Percentiles rank a stretch among this genome's conserved stretches.
These are phyloP conservation scores for Solanum hybrid DNA, from an alignment of 305 asterid species.

Conservation along the genomic window DNA sequence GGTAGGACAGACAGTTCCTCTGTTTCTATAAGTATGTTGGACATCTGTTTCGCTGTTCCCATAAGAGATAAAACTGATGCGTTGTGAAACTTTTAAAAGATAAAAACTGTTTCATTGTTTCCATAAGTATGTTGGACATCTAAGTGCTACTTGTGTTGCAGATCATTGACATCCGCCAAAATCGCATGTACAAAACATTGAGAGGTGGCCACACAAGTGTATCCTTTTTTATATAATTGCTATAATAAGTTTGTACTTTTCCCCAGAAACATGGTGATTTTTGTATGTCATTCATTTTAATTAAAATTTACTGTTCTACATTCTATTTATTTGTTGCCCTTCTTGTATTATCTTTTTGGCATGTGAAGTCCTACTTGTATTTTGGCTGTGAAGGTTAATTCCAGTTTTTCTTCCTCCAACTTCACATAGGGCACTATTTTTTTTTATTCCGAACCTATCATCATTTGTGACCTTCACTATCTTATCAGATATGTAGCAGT, in stretches of 20 bases:
- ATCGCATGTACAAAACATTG: conserved; percentile 64
- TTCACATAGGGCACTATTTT: background rate
- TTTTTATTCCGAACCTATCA: background rate
- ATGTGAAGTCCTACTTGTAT: background rate
- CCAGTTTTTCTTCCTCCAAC: background rate
- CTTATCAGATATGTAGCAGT: conserved; percentile 72
- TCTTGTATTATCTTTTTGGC: background rate
- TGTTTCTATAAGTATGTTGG: background rate
- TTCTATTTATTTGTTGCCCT: background rate
- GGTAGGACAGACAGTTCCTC: conserved; percentile 34
- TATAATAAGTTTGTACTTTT: background rate
- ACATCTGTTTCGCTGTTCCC: background rate
- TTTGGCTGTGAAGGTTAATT: background rate
- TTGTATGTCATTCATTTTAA: background rate
- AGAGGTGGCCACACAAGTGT: conserved; percentile 89
- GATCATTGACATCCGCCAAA: conserved; percentile 74
- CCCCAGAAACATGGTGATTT: background rate
- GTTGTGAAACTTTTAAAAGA: background rate
- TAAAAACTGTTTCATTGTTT: background rate
- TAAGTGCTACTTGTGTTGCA: conserved; percentile 33
- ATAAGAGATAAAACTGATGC: background rate
- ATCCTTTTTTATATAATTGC: conserved; percentile 30
- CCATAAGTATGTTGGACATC: background rate
- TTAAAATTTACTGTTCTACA: background rate
- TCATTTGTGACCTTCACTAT: conserved; percentile 22